A percentile compares a stretch with the other conserved stretches of the same genome.
Evolutionary conservation across 805 yeast genomes (phyloP).

Genomic region (Torulaspora indica): DNA sequence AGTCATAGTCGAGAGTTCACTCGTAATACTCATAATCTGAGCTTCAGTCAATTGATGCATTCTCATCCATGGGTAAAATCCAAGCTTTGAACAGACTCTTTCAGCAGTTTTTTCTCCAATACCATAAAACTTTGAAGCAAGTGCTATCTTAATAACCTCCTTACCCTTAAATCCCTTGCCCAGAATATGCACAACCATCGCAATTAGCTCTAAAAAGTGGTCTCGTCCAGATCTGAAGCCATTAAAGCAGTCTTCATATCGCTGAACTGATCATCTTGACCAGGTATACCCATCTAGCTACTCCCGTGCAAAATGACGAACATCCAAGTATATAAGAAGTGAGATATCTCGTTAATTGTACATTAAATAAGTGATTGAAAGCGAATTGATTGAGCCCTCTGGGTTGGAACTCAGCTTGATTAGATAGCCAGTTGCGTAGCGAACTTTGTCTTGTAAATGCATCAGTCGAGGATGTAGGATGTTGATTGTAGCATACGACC

Average conservation of each 20-base stretch:
- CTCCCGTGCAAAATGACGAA: neutral
- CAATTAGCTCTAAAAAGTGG: neutral
- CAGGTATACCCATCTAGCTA: neutral
- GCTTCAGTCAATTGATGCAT: slow-evolving; percentile 89
- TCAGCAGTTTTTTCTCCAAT: slow-evolving; percentile 72
- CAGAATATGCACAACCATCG: slow-evolving; percentile 49
- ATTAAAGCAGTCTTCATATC: neutral
- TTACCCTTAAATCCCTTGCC: slow-evolving; percentile 49
- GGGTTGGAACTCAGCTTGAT: neutral
- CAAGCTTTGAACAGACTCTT: slow-evolving; percentile 77
- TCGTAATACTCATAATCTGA: slow-evolving; percentile 78
- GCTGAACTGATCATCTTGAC: neutral
- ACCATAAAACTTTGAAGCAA: slow-evolving; percentile 80
- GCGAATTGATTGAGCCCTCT: neutral
- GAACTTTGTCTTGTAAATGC: neutral
- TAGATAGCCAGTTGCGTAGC: neutral
- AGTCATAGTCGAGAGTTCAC: slow-evolving; percentile 76
- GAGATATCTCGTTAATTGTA: neutral
- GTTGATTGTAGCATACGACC: slow-evolving; percentile 15
- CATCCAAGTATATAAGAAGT: no score
- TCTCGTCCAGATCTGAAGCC: no score
- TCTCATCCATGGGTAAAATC: slow-evolving; percentile 89
- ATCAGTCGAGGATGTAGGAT: slow-evolving; percentile 4
- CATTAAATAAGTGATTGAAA: neutral
- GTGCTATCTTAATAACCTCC: slow-evolving; percentile 47